Conservation (phyloP, 148 eudicot species). For the Fagopyrum tataricum region DNA sequence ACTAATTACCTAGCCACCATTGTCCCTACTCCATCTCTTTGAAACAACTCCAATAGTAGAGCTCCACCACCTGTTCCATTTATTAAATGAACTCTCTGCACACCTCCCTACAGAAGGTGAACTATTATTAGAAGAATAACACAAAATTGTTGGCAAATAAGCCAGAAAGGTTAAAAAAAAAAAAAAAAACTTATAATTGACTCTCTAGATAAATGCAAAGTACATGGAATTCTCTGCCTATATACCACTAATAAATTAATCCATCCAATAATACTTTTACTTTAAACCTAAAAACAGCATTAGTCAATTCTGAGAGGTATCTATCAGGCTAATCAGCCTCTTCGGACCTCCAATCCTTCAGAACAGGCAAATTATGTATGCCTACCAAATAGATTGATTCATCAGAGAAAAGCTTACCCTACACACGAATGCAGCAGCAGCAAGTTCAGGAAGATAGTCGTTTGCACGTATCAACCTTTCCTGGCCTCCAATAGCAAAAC, state of each 20-base stretch:
- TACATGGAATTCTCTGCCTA: background rate
- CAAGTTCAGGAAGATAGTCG: constrained; percentile 90
- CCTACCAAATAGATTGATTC: background rate
- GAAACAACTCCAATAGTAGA: constrained; percentile 74
- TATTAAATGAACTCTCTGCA: constrained; percentile 85
- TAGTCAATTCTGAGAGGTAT: background rate
- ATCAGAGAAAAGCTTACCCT: constrained; percentile 45
- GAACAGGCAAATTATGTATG: background rate
- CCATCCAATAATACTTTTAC: background rate
- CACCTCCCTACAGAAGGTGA: constrained; percentile 60
- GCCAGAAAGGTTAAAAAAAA: background rate
- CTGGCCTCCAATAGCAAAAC: constrained; percentile 96
- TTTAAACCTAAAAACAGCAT: background rate
- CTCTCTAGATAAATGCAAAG: background rate
- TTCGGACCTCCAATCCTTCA: background rate
- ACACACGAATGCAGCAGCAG: constrained; percentile 99
- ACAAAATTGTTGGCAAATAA: background rate
- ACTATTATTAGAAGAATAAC: background rate
- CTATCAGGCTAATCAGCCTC: background rate
- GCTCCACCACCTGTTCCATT: constrained; percentile 88
- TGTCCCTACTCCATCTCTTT: constrained; percentile 91
- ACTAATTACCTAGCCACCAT: constrained; percentile 85
- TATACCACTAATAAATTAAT: background rate
- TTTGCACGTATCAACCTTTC: constrained; percentile 71
- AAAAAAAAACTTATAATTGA: background rate